A percentile compares a stretch with the other conserved stretches of the same genome.
Evolutionary conservation across 2,329 filamentous ascomycete genomes (phyloP).

Genomic region (Aaosphaeria arxii): DNA sequence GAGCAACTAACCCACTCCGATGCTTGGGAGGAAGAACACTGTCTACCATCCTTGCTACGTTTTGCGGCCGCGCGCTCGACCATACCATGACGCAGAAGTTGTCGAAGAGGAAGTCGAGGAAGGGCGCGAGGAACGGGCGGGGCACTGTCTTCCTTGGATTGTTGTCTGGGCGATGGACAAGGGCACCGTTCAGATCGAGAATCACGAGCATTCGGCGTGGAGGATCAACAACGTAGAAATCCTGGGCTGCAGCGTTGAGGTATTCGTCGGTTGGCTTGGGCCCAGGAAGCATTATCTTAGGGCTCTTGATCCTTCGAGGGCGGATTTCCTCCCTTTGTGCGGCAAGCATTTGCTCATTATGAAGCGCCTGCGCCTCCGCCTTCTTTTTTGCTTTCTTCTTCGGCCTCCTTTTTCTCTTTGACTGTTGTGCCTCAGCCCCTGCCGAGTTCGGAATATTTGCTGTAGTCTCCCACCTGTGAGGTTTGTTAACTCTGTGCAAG

Average conservation of each 20-base stretch:
- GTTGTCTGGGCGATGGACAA: constrained; percentile 66
- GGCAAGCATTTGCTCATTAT: too few relatives aligned
- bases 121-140: constrained; percentile 65
- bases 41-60: constrained; percentile 66
- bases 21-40: constrained; percentile 60
- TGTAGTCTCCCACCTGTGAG: too few relatives aligned
- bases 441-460: too few relatives aligned
- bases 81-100: constrained; percentile 83
- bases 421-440: too few relatives aligned
- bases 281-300: constrained; percentile 41
- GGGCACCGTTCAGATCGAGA: constrained; percentile 89
- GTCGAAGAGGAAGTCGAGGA: constrained; percentile 70
- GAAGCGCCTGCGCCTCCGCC: too few relatives aligned
- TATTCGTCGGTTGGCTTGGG: constrained; percentile 63
- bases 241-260: constrained; percentile 50
- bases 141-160: constrained; percentile 53
- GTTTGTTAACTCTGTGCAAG: too few relatives aligned
- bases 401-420: neutral
- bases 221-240: constrained; percentile 26
- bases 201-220: constrained; percentile 73
- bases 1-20: constrained; percentile 57
- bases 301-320: neutral
- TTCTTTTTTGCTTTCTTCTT: neutral
- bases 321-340: too few relatives aligned
- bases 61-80: constrained; percentile 77